Percentiles rank a stretch among this genome's conserved stretches.
phyloP scores from a whole-genome alignment of 495 filamentous ascomycete species.

The Talaromyces stipitatus region DNA sequence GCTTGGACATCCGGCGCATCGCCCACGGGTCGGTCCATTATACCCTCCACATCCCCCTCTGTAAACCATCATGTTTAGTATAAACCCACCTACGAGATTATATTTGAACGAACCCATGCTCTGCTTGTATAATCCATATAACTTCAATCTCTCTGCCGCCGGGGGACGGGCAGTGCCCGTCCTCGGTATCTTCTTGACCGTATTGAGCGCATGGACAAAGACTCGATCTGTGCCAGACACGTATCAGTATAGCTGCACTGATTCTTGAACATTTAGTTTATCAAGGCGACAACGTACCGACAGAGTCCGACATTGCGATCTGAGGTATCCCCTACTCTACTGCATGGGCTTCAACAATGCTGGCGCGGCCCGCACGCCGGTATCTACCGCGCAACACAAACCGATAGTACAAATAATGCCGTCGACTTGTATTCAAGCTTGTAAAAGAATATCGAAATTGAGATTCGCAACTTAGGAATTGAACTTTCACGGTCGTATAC shows the following conservation, averaged over 20 bases:
- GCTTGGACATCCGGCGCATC: conserved; percentile 43
- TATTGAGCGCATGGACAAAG: conserved; percentile 97
- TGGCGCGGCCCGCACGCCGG: conserved; percentile 1
- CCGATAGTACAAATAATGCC: neutral
- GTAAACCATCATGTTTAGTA: conserved; percentile 7
- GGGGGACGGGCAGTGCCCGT: conserved; percentile 86
- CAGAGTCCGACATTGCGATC: conserved; percentile 47
- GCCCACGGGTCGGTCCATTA: conserved; percentile 75
- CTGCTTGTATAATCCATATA: conserved; percentile 98
- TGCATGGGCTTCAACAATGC: conserved; percentile 22
- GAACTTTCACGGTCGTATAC: neutral
- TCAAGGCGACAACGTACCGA: conserved; percentile 31
- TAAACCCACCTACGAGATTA: neutral
- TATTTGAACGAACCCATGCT: conserved; percentile 69
- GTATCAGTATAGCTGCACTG: neutral
- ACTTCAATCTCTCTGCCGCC: conserved; percentile 70
- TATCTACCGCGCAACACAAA: neutral
- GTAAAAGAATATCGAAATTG: neutral
- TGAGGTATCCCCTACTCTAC: conserved; percentile 9
- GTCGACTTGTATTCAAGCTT: neutral
- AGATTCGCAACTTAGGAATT: neutral
- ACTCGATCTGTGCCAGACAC: conserved; percentile 63
- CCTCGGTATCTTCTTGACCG: conserved; percentile 93
- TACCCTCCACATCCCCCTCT: conserved; percentile 90
- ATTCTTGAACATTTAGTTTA: neutral